Evolutionary conservation across 2,329 filamentous ascomycete species (phyloP).

Genomic region (Dothideomycetidae sp.): DNA sequence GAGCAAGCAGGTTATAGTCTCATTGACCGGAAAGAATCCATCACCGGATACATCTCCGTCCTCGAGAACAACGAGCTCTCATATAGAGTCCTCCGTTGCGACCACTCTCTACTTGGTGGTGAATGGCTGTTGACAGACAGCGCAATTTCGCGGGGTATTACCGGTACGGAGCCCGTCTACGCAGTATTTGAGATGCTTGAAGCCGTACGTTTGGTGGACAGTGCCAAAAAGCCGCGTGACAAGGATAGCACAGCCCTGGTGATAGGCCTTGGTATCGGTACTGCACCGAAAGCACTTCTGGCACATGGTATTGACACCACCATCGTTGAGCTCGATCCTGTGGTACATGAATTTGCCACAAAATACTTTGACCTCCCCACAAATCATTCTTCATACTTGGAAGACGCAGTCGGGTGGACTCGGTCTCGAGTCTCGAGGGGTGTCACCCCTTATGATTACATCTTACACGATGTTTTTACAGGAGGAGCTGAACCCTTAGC

Average conservation of each 20-base stretch:
- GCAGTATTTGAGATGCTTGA: constrained; percentile 94
- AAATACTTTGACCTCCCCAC: constrained; percentile 68
- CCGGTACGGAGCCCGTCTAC: constrained; percentile 74
- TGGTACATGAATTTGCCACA: constrained; percentile 68
- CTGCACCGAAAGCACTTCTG: constrained; percentile 73
- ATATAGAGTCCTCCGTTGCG: constrained; percentile 76
- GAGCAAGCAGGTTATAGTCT: constrained; percentile 54
- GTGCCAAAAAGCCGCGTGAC: constrained; percentile 35
- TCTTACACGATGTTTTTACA: constrained; percentile 95
- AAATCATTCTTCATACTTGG: constrained; percentile 67
- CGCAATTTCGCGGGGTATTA: constrained; percentile 26
- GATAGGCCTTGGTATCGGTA: constrained; percentile 85
- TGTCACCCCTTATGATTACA: constrained; percentile 58
- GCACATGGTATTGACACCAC: constrained; percentile 83
- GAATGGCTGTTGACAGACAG: constrained; percentile 58
- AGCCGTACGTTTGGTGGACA: constrained; percentile 67
- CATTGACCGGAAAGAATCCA: constrained; percentile 67
- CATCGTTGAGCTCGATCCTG: constrained; percentile 85
- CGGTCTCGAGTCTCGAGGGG: constrained; percentile 32
- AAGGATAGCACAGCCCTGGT: constrained; percentile 65
- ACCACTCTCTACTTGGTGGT: constrained; percentile 85
- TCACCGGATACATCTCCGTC: constrained; percentile 86
- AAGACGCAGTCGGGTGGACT: constrained; percentile 64
- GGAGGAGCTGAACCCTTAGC: constrained; percentile 81
- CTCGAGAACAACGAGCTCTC: constrained; percentile 57